Percentiles rank a stretch among this genome's conserved stretches.
These are phyloP conservation scores for Hypoxylon sp. DNA, from an alignment of 2,329 filamentous ascomycete species.

Conservation along the genomic window DNA sequence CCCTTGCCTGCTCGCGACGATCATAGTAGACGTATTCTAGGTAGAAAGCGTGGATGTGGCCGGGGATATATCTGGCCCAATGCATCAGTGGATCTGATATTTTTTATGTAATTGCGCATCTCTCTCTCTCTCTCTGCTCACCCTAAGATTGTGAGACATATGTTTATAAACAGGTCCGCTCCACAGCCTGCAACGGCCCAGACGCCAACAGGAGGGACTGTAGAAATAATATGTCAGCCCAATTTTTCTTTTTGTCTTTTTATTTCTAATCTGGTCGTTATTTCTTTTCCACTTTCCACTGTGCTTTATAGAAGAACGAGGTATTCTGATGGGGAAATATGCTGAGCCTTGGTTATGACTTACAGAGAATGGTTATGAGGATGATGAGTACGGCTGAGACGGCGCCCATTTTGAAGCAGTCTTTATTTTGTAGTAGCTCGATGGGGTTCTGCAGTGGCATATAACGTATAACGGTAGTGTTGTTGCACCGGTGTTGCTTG, in stretches of 20 bases:
- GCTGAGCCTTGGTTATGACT: no score
- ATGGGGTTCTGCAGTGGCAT: no score
- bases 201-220: constrained; percentile 73
- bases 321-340: no score
- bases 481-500: no score
- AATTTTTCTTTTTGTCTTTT: no score
- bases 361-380: constrained; percentile 63
- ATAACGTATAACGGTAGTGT: no score
- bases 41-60: constrained; percentile 83
- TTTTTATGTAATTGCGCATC: background rate
- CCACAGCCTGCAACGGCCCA: constrained; percentile 72
- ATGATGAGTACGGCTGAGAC: constrained; percentile 59
- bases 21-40: constrained; percentile 85
- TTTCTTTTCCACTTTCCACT: no score
- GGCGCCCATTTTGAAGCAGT: constrained; percentile 54
- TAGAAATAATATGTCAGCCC: constrained; percentile 8
- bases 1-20: constrained; percentile 68
- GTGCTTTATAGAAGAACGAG: no score
- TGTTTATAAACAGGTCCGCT: constrained; percentile 71
- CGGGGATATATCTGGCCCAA: constrained; percentile 70
- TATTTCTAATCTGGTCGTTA: no score
- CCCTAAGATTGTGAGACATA: constrained; percentile 72
- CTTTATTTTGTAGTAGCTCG: no score
- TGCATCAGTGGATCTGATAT: constrained; percentile 7
- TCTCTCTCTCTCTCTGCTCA: constrained; percentile 45